These are phyloP conservation scores for Spencermartinsiella europaea DNA, from an alignment of 805 yeast species.

Conservation along the genomic window DNA sequence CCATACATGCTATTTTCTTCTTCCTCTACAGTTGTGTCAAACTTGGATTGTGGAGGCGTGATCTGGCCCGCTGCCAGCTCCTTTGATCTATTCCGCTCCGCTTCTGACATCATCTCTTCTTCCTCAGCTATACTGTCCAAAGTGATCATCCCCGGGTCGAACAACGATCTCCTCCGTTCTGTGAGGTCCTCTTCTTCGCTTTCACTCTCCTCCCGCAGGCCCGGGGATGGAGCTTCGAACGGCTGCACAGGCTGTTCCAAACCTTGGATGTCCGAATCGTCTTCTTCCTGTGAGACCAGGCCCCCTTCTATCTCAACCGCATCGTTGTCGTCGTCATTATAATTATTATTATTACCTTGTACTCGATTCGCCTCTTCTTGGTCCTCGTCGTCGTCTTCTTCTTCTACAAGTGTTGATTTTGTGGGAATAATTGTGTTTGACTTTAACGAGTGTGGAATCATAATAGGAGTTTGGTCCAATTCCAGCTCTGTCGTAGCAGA, in stretches of 20 bases:
- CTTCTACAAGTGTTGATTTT: conserved; percentile 82
- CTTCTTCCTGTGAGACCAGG: conserved; percentile 1
- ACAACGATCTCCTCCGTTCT: neutral
- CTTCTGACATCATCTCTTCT: conserved; percentile 1
- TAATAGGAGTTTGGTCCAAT: neutral
- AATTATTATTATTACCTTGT: conserved; percentile 3
- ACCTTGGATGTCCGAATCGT: conserved; percentile 4
- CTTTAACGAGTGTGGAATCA: conserved; percentile 30
- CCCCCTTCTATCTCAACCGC: neutral
- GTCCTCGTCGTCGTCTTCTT: conserved; percentile 74
- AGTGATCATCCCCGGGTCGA: conserved; percentile 1
- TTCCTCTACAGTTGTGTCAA: neutral
- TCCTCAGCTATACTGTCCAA: conserved; percentile 11
- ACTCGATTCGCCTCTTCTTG: conserved; percentile 31
- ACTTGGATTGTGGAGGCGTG: conserved; percentile 7
- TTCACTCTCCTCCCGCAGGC: neutral
- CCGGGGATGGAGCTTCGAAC: neutral
- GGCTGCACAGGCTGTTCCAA: conserved; percentile 5
- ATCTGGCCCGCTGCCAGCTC: conserved; percentile 3
- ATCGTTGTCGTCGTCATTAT: conserved; percentile 1
- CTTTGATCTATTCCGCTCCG: neutral
- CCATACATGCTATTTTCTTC: conserved; percentile 2
- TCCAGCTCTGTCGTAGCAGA: neutral
- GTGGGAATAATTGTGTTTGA: conserved; percentile 73
- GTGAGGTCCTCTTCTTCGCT: neutral